A percentile compares a stretch with the other conserved stretches of the same genome.
Conservation (phyloP, 306 rosid species). For the Citrullus colocynthis region DNA sequence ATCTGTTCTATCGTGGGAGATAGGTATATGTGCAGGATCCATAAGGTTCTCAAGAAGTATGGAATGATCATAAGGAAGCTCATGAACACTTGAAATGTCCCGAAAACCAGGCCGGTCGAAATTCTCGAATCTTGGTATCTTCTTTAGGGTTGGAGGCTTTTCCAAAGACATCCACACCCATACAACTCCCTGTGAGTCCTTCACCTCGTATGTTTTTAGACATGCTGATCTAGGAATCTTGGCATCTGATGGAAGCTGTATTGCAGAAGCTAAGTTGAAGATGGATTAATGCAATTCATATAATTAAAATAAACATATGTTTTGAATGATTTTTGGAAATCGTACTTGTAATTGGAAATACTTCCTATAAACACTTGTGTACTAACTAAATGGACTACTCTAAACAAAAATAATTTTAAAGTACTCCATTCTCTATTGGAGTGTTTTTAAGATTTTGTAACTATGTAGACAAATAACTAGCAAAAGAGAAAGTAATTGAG, state of each 20-base stretch:
- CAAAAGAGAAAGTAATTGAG: too few species aligned
- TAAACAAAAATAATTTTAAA: too few species aligned
- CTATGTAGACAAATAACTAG: too few species aligned
- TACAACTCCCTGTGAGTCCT: conserved; percentile 82
- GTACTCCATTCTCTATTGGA: too few species aligned
- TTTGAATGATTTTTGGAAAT: neutral
- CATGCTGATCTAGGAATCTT: conserved; percentile 83
- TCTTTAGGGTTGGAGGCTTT: conserved; percentile 47
- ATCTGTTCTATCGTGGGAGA: conserved; percentile 92
- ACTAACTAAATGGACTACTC: too few species aligned
- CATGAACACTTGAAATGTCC: conserved; percentile 68
- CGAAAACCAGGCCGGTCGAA: conserved; percentile 74
- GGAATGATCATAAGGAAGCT: conserved; percentile 97
- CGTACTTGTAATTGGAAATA: neutral
- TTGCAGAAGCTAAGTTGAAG: neutral
- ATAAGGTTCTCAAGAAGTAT: conserved; percentile 86
- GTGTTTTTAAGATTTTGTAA: too few species aligned
- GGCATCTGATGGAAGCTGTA: conserved; percentile 84
- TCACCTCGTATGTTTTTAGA: conserved; percentile 56
- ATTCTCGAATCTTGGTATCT: conserved; percentile 84
- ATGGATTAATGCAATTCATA: neutral
- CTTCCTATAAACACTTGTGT: too few species aligned
- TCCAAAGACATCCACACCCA: conserved; percentile 98
- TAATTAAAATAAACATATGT: too few species aligned
- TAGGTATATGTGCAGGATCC: conserved; percentile 97